These are phyloP conservation scores for Fusarium keratoplasticum DNA, from an alignment of 2,329 filamentous ascomycete species.

Conservation along the genomic window DNA sequence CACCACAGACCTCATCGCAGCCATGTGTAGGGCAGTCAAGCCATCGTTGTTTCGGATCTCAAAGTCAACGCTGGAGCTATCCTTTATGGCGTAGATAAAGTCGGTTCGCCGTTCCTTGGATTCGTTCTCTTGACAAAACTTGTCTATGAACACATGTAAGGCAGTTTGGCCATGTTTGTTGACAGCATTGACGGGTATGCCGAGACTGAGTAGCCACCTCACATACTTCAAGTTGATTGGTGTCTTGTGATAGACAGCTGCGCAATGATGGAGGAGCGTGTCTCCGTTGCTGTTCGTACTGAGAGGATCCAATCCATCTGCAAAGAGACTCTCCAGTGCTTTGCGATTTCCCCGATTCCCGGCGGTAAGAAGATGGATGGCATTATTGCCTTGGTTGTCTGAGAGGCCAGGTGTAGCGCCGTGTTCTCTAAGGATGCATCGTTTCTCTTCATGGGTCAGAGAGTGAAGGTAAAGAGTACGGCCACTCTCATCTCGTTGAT, in stretches of 20 bases:
- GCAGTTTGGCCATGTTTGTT: conserved; percentile 30
- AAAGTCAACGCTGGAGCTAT: background rate
- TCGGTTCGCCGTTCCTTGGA: no score
- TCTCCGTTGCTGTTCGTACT: conserved; percentile 22
- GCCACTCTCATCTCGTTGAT: conserved; percentile 8
- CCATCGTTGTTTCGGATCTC: conserved; percentile 24
- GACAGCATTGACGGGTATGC: conserved; percentile 27
- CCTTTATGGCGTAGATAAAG: no score
- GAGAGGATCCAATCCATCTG: conserved; percentile 23
- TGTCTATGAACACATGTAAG: conserved; percentile 16
- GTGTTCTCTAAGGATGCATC: background rate
- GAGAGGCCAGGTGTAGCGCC: conserved; percentile 14
- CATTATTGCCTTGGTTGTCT: conserved; percentile 27
- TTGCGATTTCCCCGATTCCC: background rate
- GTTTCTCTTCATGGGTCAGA: background rate
- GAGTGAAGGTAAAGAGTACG: conserved; percentile 27
- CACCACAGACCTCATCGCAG: conserved; percentile 21
- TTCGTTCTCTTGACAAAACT: no score
- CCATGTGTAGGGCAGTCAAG: conserved; percentile 29
- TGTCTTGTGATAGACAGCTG: background rate
- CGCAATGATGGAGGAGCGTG: conserved; percentile 27
- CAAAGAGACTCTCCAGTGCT: background rate
- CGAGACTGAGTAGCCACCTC: conserved; percentile 24
- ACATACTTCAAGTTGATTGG: background rate
- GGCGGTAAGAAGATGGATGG: conserved; percentile 6